Evolutionary conservation across 2,329 filamentous ascomycete genomes (phyloP).

Genomic region (Aspergillus japonicus): DNA sequence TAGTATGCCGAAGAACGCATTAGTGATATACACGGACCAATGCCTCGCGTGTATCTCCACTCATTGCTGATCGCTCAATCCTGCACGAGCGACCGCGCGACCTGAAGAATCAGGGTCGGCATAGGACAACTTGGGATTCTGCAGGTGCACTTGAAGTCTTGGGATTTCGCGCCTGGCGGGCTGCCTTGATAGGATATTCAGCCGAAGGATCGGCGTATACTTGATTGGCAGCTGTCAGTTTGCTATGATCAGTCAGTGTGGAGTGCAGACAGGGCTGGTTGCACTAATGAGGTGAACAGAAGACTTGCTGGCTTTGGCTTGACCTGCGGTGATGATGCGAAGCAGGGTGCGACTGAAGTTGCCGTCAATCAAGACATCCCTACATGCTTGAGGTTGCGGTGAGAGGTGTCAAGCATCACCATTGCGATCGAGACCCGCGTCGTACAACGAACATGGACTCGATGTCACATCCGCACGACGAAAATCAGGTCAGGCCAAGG

Average conservation of each 20-base stretch:
- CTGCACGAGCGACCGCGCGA: neutral
- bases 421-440: neutral
- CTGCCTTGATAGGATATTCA: slow-evolving; percentile 15
- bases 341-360: neutral
- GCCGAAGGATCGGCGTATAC: slow-evolving; percentile 15
- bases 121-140: neutral
- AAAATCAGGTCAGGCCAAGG: neutral
- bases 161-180: neutral
- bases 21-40: slow-evolving; percentile 1
- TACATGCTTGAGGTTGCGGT: neutral
- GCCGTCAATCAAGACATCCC: neutral
- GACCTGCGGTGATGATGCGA: neutral
- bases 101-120: neutral
- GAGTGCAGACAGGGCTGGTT: neutral
- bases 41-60: slow-evolving; percentile 4
- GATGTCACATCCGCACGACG: neutral
- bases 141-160: neutral
- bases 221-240: slow-evolving; percentile 3
- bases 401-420: neutral
- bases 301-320: neutral
- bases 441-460: neutral
- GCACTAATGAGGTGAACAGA: neutral
- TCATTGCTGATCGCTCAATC: neutral
- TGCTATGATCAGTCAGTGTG: neutral
- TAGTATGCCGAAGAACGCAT: neutral